Evolutionary conservation across 108 stramenopile genomes (phyloP).

Genomic region (Parietichytrium sp.): DNA sequence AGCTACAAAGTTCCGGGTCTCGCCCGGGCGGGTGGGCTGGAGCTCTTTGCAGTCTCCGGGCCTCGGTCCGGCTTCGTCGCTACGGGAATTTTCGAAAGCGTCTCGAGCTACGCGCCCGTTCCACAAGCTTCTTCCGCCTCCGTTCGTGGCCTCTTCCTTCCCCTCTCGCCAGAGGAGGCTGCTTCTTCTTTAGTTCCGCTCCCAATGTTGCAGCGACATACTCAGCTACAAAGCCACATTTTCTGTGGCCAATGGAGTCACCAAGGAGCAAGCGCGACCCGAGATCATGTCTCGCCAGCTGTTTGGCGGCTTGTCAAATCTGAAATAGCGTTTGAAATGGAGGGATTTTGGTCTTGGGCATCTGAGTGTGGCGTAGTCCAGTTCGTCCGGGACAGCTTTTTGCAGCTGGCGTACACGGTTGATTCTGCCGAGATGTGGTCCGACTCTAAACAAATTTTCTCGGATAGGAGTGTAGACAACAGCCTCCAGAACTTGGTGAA

Average conservation of each 20-base stretch:
- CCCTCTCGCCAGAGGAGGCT: no score
- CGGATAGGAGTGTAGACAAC: background rate
- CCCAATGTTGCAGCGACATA: no score
- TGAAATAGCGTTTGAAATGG: no score
- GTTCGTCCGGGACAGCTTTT: background rate
- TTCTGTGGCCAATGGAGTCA: no score
- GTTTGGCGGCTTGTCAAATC: no score
- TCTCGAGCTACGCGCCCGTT: no score
- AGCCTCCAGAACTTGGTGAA: conserved; percentile 7
- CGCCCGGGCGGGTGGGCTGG: background rate
- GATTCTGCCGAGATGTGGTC: conserved; percentile 16
- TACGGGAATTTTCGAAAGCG: conserved; percentile 7
- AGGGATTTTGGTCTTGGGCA: background rate
- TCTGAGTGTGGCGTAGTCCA: background rate
- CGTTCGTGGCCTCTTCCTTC: no score
- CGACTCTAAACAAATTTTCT: background rate
- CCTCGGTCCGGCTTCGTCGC: background rate
- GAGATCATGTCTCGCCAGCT: no score
- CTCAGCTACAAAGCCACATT: no score
- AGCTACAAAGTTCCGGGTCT: background rate
- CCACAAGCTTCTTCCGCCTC: no score
- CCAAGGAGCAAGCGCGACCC: no score
- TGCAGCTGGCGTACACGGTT: background rate
- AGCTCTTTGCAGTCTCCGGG: conserved; percentile 1
- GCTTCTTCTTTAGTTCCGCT: no score